A percentile compares a stretch with the other conserved stretches of the same genome.
These are phyloP conservation scores for Backusella australiensis DNA, from an alignment of 192 early-diverging fungal species.

Conservation along the genomic window DNA sequence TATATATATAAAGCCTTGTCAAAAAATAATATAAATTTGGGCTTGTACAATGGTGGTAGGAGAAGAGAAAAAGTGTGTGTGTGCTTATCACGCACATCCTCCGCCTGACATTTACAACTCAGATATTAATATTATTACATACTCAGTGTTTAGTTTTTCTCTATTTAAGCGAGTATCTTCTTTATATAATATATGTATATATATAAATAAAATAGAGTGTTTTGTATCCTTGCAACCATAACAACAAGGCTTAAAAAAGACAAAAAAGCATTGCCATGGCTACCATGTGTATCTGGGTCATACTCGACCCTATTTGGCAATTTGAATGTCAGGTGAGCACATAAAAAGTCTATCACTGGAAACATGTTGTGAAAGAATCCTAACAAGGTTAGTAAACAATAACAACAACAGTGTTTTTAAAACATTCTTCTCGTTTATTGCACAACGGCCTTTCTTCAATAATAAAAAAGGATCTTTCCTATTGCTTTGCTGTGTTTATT, in stretches of 20 bases:
- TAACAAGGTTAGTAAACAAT: background rate
- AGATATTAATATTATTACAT: background rate
- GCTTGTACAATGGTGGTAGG: background rate
- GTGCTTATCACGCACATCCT: background rate
- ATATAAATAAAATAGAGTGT: no score
- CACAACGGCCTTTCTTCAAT: background rate
- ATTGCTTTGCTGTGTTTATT: background rate
- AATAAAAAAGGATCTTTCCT: background rate
- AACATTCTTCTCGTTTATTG: background rate
- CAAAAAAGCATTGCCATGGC: background rate
- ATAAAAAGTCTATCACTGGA: background rate
- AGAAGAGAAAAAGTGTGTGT: background rate
- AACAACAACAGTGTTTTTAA: background rate
- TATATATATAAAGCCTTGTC: background rate
- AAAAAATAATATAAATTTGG: background rate
- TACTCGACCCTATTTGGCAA: background rate
- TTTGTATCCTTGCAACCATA: no score
- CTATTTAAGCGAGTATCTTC: background rate
- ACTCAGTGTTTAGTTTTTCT: background rate
- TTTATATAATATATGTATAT: no score
- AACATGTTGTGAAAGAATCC: background rate
- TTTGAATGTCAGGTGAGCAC: slow-evolving; percentile 2
- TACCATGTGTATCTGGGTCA: background rate
- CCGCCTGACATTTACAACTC: background rate
- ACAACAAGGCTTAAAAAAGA: background rate